Percentiles rank a stretch among this genome's conserved stretches.
Evolutionary conservation across 208 protist species (phyloP).

Genomic region (Strigomonas galati): DNA sequence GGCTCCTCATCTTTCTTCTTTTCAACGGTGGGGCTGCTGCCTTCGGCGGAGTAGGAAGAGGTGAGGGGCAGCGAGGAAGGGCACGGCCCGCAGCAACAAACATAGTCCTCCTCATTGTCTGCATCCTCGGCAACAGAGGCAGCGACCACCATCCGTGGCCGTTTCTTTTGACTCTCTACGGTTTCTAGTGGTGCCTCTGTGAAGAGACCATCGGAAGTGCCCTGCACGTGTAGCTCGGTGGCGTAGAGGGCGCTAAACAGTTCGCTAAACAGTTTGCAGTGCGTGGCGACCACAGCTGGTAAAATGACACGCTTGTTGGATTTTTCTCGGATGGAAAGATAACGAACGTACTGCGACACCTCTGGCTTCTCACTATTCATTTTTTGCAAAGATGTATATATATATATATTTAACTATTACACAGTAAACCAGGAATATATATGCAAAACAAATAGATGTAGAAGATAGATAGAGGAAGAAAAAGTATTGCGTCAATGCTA

Average conservation of each 20-base stretch:
- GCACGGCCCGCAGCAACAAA: too few relatives aligned
- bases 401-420: too few relatives aligned
- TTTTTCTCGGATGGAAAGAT: slow-evolving; percentile 39
- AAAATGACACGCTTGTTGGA: slow-evolving; percentile 55
- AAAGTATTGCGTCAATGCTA: background rate
- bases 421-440: too few relatives aligned
- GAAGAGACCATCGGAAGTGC: background rate
- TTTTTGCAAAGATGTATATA: background rate
- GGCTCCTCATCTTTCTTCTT: background rate
- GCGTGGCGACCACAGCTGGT: slow-evolving; percentile 43
- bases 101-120: slow-evolving; percentile 12
- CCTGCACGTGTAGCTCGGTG: slow-evolving; percentile 20
- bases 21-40: background rate
- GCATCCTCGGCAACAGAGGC: background rate
- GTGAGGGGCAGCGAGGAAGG: too few relatives aligned
- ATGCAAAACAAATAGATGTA: background rate
- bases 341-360: slow-evolving; percentile 24
- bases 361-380: background rate
- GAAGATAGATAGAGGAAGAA: background rate
- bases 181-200: too few relatives aligned
- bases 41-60: background rate
- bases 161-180: too few relatives aligned
- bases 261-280: slow-evolving; percentile 47
- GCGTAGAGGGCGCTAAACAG: slow-evolving; percentile 48
- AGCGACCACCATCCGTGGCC: too few relatives aligned